Conservation (phyloP, 352 stramenopile genomes). For the Phytophthora aleatoria region DNA sequence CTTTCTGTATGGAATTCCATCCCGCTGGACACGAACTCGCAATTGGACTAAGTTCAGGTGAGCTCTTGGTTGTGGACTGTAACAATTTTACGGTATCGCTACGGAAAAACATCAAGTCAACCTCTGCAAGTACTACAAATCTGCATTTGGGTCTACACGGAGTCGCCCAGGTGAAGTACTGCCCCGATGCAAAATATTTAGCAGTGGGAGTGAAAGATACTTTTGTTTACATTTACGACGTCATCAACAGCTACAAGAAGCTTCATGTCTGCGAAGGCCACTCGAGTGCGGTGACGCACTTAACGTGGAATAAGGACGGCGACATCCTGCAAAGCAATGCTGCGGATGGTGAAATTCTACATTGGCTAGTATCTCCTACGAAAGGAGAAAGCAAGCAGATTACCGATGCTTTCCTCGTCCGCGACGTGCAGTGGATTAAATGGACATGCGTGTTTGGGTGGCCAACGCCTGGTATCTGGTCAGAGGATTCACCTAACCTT, state of each 20-base stretch:
- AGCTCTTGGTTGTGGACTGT: slow-evolving; percentile 59
- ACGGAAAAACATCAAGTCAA: slow-evolving; percentile 49
- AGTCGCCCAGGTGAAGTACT: slow-evolving; percentile 60
- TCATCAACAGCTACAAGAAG: slow-evolving; percentile 55
- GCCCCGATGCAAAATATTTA: slow-evolving; percentile 49
- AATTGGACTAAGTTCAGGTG: slow-evolving; percentile 55
- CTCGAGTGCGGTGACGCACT: slow-evolving; percentile 75
- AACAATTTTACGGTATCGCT: slow-evolving; percentile 38
- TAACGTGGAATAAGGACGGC: slow-evolving; percentile 88
- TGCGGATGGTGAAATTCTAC: slow-evolving; percentile 63
- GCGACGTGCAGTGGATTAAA: slow-evolving; percentile 62
- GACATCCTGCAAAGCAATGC: slow-evolving; percentile 86
- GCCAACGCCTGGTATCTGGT: slow-evolving; percentile 67
- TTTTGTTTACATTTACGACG: slow-evolving; percentile 66
- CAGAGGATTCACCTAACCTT: slow-evolving; percentile 51
- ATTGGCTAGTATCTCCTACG: slow-evolving; percentile 48
- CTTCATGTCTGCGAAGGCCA: slow-evolving; percentile 77
- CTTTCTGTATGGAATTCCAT: slow-evolving; percentile 60
- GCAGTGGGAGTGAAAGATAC: slow-evolving; percentile 65
- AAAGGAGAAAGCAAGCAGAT: slow-evolving; percentile 60
- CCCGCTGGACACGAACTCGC: slow-evolving; percentile 56
- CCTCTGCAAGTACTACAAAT: slow-evolving; percentile 19
- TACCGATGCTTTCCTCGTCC: slow-evolving; percentile 60
- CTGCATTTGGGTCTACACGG: slow-evolving; percentile 11
- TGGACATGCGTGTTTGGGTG: slow-evolving; percentile 79